Base-by-base conservation (phyloP, 768 basidiomycete genomes). In the Suillus subluteus region DNA sequence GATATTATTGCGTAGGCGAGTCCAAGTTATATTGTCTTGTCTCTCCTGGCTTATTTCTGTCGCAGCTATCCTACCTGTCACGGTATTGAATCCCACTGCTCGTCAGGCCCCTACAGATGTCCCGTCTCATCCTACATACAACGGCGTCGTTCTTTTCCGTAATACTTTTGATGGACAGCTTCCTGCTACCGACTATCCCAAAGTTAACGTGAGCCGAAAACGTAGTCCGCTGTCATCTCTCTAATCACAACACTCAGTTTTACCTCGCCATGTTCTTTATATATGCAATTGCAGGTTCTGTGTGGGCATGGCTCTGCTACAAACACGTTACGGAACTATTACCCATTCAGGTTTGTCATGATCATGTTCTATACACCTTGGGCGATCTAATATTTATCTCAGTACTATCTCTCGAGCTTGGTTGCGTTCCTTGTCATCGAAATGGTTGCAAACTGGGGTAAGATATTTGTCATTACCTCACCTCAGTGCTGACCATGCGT, bases 1-100 rank as follows among this genome's bases (percentile, higher is more conserved):
- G 97, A 2, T 98, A 98, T 76, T 99, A 98, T 76, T 99, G 97
- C 76, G 90, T 97, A 69, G 96, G 96, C 91, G 75, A 79, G 93
- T 80, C 32, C 2, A n/a, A n/a, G 65, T 64, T 43, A 55, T 68
- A 18, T 30, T 32, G 32, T 62, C 15, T 44, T 37, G 26, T 15
- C 16, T 66, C 55, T 13, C 37, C 16, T 21, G 30, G 63, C 43
- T 67, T 68, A 62, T 63, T 50, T 55, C 30, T 65, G 30, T 58
- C 38, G 54, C 67, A 95, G 96, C 94, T 38, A 86, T 94, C 59
- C 86, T 99, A 32, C 98, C 98, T 44, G 88, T 99, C 40, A 96
- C 94, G 12, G 84, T 94, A n/a, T 80, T 91, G 69, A 81, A 80
- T 54, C 72, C 76, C 64, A 68, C 70, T 64, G 40, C 70, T 58